Percentiles rank a stretch among this genome's conserved stretches.
These are phyloP conservation scores for Parastagonospora avenae DNA, from an alignment of 2,329 filamentous ascomycete species.

Conservation along the genomic window DNA sequence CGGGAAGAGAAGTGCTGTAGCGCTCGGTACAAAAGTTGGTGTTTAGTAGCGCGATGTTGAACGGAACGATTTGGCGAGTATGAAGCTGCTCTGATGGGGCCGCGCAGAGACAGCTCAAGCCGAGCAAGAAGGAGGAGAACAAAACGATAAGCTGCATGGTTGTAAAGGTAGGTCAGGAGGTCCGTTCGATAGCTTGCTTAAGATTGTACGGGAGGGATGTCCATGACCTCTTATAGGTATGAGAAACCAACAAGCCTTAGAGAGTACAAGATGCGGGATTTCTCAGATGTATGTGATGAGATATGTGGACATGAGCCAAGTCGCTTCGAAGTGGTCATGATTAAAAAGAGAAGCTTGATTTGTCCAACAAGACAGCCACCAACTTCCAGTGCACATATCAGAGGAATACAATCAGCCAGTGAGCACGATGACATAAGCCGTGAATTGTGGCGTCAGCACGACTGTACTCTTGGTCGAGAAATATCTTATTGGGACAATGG, in stretches of 20 bases:
- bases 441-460: neutral
- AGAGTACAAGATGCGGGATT: too few relatives aligned
- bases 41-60: slow-evolving; percentile 1
- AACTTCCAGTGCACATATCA: neutral
- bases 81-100: neutral
- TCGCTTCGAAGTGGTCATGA: too few relatives aligned
- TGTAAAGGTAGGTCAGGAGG: neutral
- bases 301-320: too few relatives aligned
- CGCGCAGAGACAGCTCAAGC: neutral
- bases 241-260: too few relatives aligned
- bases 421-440: neutral
- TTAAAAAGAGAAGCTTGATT: too few relatives aligned
- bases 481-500: too few relatives aligned
- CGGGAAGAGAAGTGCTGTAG: slow-evolving; percentile 1
- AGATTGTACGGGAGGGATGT: too few relatives aligned
- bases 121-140: neutral
- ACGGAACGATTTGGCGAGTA: neutral
- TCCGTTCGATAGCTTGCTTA: neutral
- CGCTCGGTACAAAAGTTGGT: neutral
- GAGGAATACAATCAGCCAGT: neutral
- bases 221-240: too few relatives aligned
- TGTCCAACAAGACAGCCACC: too few relatives aligned
- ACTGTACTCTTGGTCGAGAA: neutral
- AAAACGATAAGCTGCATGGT: neutral
- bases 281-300: too few relatives aligned